A percentile compares a stretch with the other conserved stretches of the same genome.
phyloP scores from a whole-genome alignment of 2,329 filamentous ascomycete genomes.

The Fusarium sp. region DNA sequence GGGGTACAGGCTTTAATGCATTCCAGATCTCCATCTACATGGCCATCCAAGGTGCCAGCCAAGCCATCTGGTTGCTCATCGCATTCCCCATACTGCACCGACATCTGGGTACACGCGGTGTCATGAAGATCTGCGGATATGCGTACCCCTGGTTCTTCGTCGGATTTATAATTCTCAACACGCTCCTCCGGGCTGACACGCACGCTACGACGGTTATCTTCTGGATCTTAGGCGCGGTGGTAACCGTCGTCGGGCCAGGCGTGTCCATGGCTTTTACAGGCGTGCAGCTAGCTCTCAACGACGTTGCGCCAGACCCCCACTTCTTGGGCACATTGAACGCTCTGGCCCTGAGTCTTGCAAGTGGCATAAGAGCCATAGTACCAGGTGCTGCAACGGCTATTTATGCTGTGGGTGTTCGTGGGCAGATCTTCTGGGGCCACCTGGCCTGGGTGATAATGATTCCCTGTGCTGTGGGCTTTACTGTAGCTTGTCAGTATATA shows the following conservation, averaged over 20 bases:
- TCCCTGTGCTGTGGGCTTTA: conserved; percentile 42
- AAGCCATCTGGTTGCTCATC: conserved; percentile 75
- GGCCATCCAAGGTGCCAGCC: conserved; percentile 68
- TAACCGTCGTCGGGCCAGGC: conserved; percentile 64
- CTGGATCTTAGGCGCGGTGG: conserved; percentile 57
- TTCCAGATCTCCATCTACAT: conserved; percentile 73
- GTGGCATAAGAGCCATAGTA: conserved; percentile 69
- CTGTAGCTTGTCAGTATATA: conserved; percentile 38
- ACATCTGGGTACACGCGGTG: conserved; percentile 69
- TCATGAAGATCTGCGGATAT: conserved; percentile 64
- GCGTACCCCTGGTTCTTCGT: conserved; percentile 72
- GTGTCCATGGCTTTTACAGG: conserved; percentile 76
- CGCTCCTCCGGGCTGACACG: conserved; percentile 50
- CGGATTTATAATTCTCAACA: conserved; percentile 64
- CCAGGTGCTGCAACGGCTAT: conserved; percentile 73
- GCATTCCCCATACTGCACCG: conserved; percentile 74
- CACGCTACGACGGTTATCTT: conserved; percentile 54
- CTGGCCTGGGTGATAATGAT: conserved; percentile 48
- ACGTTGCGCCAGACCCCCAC: conserved; percentile 70
- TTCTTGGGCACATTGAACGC: conserved; percentile 77
- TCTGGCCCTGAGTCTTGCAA: conserved; percentile 62
- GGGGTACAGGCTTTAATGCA: conserved; percentile 71
- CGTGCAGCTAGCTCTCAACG: conserved; percentile 77
- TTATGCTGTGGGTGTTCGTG: conserved; percentile 71
- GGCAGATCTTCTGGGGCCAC: conserved; percentile 70